Evolutionary conservation across 1,139 yeast species (phyloP), one percentile per base, ranked within the genome.

Genomic region (Taphrina flavorubra): DNA sequence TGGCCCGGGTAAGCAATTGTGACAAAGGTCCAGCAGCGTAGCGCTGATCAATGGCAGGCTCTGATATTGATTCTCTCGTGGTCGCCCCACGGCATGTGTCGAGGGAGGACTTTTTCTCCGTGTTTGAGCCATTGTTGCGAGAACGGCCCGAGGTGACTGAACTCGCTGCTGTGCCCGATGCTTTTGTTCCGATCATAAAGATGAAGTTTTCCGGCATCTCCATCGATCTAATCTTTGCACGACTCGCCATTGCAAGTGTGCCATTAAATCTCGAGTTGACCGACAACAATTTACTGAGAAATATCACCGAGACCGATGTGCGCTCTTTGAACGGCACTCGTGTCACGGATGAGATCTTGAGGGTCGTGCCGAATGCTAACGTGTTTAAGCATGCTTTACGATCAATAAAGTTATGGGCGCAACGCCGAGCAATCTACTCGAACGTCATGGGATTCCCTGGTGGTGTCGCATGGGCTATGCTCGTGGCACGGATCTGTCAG

Each of bases 401-500:
- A 72, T 94, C 97, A 34, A 89, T 94, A 70, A 94, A 94, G 77
- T 82, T 94, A 76, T 94, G 99, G 99, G 99, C 99, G 0, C 95
- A 92, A 76, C 86, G 92, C 74, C 83, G 98, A 69, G 99, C 97
- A 0, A 85, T 94, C 18, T 94, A 94, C 78, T 98, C 90, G 5
- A 94, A 94, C 76, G 89, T 94, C 61, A 91, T 89, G 83, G 99
- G 99, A 0, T 94, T 94, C 78, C 99, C 99, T 0, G 99, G 99
- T 74, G 99, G 99, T 78, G 99, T 94, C 46, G 99, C 99, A 0
- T 94, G 99, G 99, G 99, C 99, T 0, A 94, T 94, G 98, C 79
- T 94, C 60, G 97, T 92, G 7, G 99, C 99, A 0, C 84, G 99
- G 75, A 92, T 94, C 44, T 94, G 99, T 77, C 99, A 94, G 76